A percentile compares a stretch with the other conserved stretches of the same genome.
phyloP scores from a whole-genome alignment of 768 basidiomycete genomes.

The Tricholoma flavovirens region DNA sequence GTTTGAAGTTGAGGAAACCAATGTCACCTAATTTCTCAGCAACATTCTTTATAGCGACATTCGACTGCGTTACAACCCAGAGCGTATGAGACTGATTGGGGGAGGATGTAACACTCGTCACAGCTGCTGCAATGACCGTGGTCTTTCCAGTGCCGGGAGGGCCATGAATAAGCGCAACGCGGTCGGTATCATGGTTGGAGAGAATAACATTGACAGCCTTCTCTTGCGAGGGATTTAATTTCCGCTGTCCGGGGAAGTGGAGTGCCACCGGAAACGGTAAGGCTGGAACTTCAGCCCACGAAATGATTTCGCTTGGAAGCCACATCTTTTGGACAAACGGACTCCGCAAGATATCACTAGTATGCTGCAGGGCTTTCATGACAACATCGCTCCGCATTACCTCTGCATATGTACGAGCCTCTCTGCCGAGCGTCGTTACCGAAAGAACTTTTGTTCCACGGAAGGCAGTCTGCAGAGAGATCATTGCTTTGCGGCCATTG shows the following conservation, averaged over 20 bases:
- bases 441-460: constrained; percentile 23
- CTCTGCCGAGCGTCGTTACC: constrained; percentile 43
- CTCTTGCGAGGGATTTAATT: constrained; percentile 31
- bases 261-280: constrained; percentile 8
- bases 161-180: constrained; percentile 36
- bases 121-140: constrained; percentile 50
- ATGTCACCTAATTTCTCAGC: constrained; percentile 59
- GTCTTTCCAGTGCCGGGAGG: constrained; percentile 66
- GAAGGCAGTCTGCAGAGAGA: constrained; percentile 22
- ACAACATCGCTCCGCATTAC: constrained; percentile 18
- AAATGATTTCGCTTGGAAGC: constrained; percentile 17
- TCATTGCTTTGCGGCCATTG: constrained; percentile 32
- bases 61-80: constrained; percentile 70
- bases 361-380: constrained; percentile 22
- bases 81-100: constrained; percentile 28
- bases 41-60: constrained; percentile 78
- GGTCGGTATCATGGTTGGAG: constrained; percentile 22
- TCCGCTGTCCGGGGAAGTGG: constrained; percentile 13
- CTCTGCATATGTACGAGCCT: constrained; percentile 45
- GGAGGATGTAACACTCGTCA: constrained; percentile 29
- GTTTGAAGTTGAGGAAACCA: constrained; percentile 44
- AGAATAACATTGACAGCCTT: constrained; percentile 30
- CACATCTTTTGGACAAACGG: constrained; percentile 33
- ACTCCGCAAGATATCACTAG: constrained; percentile 20
- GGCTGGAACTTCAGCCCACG: constrained; percentile 9